Percentiles rank a stretch among this genome's conserved stretches.
phyloP scores from a whole-genome alignment of 2,329 filamentous ascomycete genomes.

The Colletotrichum lupini region DNA sequence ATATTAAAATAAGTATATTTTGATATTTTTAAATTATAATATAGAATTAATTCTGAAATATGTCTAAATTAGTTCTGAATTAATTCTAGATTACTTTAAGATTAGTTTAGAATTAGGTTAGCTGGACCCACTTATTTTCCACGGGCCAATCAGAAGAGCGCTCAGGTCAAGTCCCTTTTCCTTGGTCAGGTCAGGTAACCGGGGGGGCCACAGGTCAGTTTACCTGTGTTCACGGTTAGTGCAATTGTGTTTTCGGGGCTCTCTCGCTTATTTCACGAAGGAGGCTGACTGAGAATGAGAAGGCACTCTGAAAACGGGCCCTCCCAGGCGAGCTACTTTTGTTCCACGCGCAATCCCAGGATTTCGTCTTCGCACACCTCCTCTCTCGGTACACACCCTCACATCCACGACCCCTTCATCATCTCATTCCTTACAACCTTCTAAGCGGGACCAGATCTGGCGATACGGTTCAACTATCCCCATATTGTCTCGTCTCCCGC shows the following conservation, averaged over 20 bases:
- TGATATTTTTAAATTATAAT: no score
- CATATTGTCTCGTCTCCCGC: slow-evolving; percentile 27
- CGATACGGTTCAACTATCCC: slow-evolving; percentile 28
- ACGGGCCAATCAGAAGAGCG: no score
- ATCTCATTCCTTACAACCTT: slow-evolving; percentile 29
- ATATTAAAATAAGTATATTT: no score
- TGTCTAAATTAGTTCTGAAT: no score
- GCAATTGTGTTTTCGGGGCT: slow-evolving; percentile 11
- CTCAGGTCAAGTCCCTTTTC: no score
- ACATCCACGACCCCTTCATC: slow-evolving; percentile 28
- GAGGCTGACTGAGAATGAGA: slow-evolving; percentile 33
- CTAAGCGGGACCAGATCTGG: slow-evolving; percentile 30
- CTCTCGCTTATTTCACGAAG: slow-evolving; percentile 15
- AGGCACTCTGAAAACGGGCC: slow-evolving; percentile 28
- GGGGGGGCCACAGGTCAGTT: no score
- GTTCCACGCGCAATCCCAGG: slow-evolving; percentile 33
- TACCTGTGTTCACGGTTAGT: no score
- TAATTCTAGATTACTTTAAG: no score
- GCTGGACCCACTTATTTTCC: no score
- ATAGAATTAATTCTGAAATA: no score
- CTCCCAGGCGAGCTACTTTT: slow-evolving; percentile 14
- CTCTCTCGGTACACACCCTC: slow-evolving; percentile 26
- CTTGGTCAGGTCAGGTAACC: no score
- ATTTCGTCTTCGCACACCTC: slow-evolving; percentile 25
- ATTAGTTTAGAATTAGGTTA: no score